Evolutionary conservation across 164 flowering plant genomes (phyloP).

Genomic region (Platanus orientalis): DNA sequence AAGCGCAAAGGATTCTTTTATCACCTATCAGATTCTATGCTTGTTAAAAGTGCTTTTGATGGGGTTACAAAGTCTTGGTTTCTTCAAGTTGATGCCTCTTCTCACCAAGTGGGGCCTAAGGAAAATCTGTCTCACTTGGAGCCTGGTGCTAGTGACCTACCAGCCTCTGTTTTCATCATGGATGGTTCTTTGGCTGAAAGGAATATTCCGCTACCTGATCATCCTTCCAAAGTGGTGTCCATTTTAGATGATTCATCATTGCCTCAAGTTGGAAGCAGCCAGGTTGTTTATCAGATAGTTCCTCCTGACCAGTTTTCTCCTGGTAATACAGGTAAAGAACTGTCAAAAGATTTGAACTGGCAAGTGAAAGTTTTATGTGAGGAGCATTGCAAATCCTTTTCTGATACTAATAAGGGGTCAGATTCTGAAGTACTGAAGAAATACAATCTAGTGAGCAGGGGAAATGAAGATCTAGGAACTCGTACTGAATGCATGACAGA

Average conservation of each 20-base stretch:
- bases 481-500: slow-evolving; percentile 10
- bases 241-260: slow-evolving; percentile 6
- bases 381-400: neutral
- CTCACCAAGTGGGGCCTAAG: neutral
- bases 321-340: slow-evolving; percentile 12
- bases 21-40: slow-evolving; percentile 64
- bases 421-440: slow-evolving; percentile 6
- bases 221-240: slow-evolving; percentile 11
- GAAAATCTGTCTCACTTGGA: slow-evolving; percentile 2
- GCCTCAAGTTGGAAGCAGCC: slow-evolving; percentile 12
- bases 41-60: slow-evolving; percentile 46
- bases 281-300: slow-evolving; percentile 1
- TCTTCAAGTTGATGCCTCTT: slow-evolving; percentile 43
- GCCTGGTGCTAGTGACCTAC: slow-evolving; percentile 13
- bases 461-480: slow-evolving; percentile 16
- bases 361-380: slow-evolving; percentile 2
- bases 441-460: neutral
- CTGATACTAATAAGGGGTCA: slow-evolving; percentile 3
- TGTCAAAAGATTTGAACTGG: neutral
- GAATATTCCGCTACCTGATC: slow-evolving; percentile 11
- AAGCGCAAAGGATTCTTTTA: slow-evolving; percentile 45
- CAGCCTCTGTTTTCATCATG: neutral
- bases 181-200: slow-evolving; percentile 18
- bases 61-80: slow-evolving; percentile 44
- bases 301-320: slow-evolving; percentile 5